These are phyloP conservation scores for Tripterygium wilfordii DNA, from an alignment of 177 flowering plant genomes.

Conservation along the genomic window DNA sequence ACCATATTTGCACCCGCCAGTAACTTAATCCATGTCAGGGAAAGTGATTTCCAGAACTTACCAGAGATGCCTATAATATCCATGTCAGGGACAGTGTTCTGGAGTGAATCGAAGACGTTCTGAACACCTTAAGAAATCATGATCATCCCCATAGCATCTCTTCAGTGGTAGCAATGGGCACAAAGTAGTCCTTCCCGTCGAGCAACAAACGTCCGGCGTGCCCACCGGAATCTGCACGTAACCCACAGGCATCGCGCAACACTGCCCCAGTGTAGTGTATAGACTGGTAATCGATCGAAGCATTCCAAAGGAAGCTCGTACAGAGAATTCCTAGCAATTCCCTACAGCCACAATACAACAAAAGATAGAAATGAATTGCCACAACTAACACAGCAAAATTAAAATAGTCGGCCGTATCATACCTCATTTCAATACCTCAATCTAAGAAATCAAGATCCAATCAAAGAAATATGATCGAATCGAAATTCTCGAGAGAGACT, in stretches of 20 bases:
- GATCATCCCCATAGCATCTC: constrained; percentile 88
- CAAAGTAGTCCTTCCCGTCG: constrained; percentile 59
- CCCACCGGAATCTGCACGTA: constrained; percentile 90
- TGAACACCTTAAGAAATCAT: constrained; percentile 84
- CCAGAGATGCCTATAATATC: constrained; percentile 73
- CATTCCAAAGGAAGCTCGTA: constrained; percentile 65
- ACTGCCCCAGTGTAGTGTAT: constrained; percentile 84
- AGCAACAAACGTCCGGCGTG: constrained; percentile 73
- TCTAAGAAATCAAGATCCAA: no score
- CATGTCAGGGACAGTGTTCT: constrained; percentile 57
- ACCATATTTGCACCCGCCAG: no score
- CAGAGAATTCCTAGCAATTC: no score
- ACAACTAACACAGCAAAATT: no score
- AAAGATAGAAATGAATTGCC: no score
- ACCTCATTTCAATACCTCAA: no score
- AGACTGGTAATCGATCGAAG: constrained; percentile 78
- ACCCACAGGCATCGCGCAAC: constrained; percentile 92
- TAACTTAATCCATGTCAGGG: no score
- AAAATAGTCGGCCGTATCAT: no score
- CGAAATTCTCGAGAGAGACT: no score
- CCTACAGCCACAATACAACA: no score
- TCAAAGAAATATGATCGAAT: no score
- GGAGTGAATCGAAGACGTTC: constrained; percentile 62
- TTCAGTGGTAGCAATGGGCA: constrained; percentile 96
- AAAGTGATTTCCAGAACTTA: no score